Base-by-base conservation (phyloP, 345 rosid species). In the Hibiscus trionum region DNA sequence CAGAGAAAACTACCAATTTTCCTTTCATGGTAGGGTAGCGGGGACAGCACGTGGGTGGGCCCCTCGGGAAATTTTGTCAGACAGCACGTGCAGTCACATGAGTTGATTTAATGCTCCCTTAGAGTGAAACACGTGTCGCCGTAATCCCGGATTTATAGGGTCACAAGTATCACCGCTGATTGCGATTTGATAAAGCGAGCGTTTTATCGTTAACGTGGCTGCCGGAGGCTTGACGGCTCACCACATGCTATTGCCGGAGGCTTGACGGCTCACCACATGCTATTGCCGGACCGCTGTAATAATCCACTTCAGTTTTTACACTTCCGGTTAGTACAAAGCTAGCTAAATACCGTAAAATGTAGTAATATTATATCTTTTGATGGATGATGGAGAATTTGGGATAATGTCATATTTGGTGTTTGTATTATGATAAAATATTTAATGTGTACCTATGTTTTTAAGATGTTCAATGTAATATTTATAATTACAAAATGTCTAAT, bases 41-140 rank as follows among this genome's bases (percentile, higher is more conserved):
- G 16, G 56, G 19, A n/a, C 29, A 66, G 60, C 89, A 86, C 87
- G 81, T 87, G 86, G 55, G 89, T 75, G 86, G 91, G 82, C 63
- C 79, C 84, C 70, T 2, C 0, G 0, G 29, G 8, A 15, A 72
- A 49, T 0, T 67, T 75, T 76, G 85, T 79, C 86, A 80, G 84
- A 3, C 1, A 15, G 84, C 90, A 89, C 91, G 88, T 85, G 91
- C 85, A 67, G 27, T 81, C 97, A 89, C 91, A 84, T 91, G 95
- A 77, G 60, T 21, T 56, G 47, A 66, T 19, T 61, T 26, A 24
- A 14, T 50, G 69, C 61, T 39, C 15, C 6, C 16, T 33, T 2
- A 4, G 21, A 15, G 61, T 8, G 50, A 21, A 74, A 77, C 75
- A 79, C 79, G 71, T 62, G 79, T 75, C 79, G 59, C 64, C 0